phyloP scores from a whole-genome alignment of 257 asterid species.

The Buddleja alternifolia region DNA sequence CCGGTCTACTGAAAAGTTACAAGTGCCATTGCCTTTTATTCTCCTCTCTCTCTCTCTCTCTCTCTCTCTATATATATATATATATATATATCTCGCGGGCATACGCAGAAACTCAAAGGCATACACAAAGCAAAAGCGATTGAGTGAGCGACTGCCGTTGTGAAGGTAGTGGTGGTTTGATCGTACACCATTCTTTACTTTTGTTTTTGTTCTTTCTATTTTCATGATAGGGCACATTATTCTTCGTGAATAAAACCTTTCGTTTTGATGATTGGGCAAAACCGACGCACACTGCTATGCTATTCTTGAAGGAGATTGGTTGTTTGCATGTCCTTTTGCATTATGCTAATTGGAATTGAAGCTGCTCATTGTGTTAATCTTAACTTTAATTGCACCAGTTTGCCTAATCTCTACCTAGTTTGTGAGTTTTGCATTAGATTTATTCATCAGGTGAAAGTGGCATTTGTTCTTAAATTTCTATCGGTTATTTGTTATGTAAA shows the following conservation, averaged over 20 bases:
- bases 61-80: not conserved
- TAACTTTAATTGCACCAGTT: constrained; percentile 6
- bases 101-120: not conserved
- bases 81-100: not conserved
- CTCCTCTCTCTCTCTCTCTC: constrained; percentile 15
- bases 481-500: not conserved
- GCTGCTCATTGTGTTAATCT: not conserved
- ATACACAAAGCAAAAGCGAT: not conserved
- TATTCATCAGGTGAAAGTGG: constrained; percentile 11
- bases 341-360: not conserved
- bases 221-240: constrained; percentile 15
- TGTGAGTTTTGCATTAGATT: not conserved
- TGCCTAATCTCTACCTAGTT: not conserved
- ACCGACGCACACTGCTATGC: not conserved
- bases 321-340: no score
- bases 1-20: constrained; percentile 13
- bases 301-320: not conserved
- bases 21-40: constrained; percentile 27
- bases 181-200: constrained; percentile 10
- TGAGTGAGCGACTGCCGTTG: constrained; percentile 17
- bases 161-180: constrained; percentile 32
- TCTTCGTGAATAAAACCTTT: not conserved
- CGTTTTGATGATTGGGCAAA: not conserved
- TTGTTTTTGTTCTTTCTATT: no score
- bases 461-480: not conserved